Evolutionary conservation across 2,329 filamentous ascomycete genomes (phyloP).

Genomic region (Paecilomyces formosus): DNA sequence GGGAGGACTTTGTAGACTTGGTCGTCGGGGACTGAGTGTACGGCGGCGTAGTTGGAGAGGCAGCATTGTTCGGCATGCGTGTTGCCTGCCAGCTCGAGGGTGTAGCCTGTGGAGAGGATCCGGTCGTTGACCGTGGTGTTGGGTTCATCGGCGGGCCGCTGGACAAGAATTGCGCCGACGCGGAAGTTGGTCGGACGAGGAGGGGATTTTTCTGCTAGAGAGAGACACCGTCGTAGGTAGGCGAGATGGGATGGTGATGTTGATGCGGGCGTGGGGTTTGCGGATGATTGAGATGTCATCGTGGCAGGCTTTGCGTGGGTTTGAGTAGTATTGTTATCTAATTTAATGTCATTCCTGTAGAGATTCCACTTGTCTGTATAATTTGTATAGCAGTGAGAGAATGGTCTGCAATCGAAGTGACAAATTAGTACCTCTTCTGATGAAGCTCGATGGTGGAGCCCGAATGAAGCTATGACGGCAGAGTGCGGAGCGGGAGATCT

Average conservation of each 20-base stretch:
- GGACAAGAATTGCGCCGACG: conserved; percentile 81
- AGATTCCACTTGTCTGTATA: not conserved
- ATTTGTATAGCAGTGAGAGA: not conserved
- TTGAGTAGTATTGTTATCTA: not conserved
- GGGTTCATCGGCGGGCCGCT: conserved; percentile 20
- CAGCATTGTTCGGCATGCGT: conserved; percentile 96
- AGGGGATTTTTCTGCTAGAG: conserved; percentile 69
- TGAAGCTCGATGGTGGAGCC: conserved; percentile 10
- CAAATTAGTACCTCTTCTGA: not conserved
- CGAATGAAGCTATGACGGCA: conserved; percentile 19
- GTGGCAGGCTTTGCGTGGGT: not conserved
- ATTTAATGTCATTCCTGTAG: not conserved
- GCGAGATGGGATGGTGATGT: conserved; percentile 23
- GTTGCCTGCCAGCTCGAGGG: conserved; percentile 82
- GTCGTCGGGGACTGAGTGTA: conserved; percentile 27
- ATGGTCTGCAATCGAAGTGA: not conserved
- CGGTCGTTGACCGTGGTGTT: conserved; percentile 27
- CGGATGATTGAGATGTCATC: conserved; percentile 8
- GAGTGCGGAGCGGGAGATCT: conserved; percentile 1
- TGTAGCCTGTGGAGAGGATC: conserved; percentile 77
- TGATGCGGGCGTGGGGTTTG: conserved; percentile 4
- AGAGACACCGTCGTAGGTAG: conserved; percentile 65
- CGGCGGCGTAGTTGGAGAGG: conserved; percentile 56
- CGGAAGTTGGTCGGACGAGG: conserved; percentile 88
- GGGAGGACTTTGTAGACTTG: conserved; percentile 34